Percentiles rank a stretch among this genome's conserved stretches.
These are phyloP conservation scores for Dalbergia oliveri DNA, from an alignment of 306 rosid genomes.

Conservation along the genomic window DNA sequence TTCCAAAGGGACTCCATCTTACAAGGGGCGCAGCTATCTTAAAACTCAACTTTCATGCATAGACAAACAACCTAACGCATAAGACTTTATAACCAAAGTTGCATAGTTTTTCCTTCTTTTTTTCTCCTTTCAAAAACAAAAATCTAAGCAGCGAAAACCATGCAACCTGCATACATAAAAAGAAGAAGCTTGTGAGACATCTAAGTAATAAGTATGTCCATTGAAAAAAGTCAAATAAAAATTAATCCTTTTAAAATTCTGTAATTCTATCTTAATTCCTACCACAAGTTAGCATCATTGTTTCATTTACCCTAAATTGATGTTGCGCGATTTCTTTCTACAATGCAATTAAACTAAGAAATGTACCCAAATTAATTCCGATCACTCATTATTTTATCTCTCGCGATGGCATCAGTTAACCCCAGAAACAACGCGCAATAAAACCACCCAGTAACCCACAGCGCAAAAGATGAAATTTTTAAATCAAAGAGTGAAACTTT, in stretches of 20 bases:
- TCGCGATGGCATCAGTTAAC: neutral
- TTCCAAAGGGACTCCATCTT: slow-evolving; percentile 88
- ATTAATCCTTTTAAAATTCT: neutral
- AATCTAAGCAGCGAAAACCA: slow-evolving; percentile 60
- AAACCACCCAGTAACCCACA: neutral
- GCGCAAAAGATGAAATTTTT: slow-evolving; percentile 24
- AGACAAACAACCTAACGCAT: slow-evolving; percentile 33
- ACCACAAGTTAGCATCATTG: slow-evolving; percentile 18
- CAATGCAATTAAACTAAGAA: slow-evolving; percentile 19
- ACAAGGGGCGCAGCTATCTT: slow-evolving; percentile 41
- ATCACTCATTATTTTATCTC: slow-evolving; percentile 8
- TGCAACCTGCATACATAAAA: slow-evolving; percentile 74
- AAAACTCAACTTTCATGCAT: slow-evolving; percentile 38
- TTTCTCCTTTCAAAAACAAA: slow-evolving; percentile 45
- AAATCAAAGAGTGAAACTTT: slow-evolving; percentile 13
- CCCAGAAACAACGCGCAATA: slow-evolving; percentile 8
- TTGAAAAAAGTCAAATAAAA: slow-evolving; percentile 1
- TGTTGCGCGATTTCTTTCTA: neutral
- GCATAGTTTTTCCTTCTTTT: slow-evolving; percentile 48
- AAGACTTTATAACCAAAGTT: slow-evolving; percentile 60
- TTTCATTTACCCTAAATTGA: slow-evolving; percentile 36
- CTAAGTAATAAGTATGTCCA: slow-evolving; percentile 10
- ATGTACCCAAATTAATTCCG: slow-evolving; percentile 5
- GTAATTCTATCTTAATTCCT: slow-evolving; percentile 7
- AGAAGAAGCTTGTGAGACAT: slow-evolving; percentile 41